Conservation (phyloP, 257 asterid genomes). For the Prunella vulgaris region DNA sequence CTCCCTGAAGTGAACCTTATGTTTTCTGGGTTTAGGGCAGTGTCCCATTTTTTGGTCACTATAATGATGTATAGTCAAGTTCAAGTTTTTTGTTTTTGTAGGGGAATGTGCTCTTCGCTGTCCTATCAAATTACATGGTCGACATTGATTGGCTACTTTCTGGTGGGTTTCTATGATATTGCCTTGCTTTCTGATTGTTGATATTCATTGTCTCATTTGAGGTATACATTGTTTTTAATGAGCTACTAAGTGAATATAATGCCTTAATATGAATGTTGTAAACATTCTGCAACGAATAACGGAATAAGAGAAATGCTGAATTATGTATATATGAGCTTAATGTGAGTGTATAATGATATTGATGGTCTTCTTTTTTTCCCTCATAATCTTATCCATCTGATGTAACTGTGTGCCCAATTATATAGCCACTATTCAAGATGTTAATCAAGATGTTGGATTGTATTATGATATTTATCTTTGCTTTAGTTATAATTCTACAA, state of each 20-base stretch:
- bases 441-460: neutral
- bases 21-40: conserved; percentile 1
- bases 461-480: neutral
- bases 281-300: neutral
- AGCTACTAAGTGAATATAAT: neutral
- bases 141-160: conserved; percentile 95
- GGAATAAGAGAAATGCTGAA: neutral
- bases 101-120: conserved; percentile 75
- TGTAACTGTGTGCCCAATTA: neutral
- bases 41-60: conserved; percentile 4
- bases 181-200: neutral
- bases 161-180: conserved; percentile 41
- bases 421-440: neutral
- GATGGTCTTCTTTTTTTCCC: neutral
- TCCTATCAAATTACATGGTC: conserved; percentile 94
- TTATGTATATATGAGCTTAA: conserved; percentile 16
- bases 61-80: neutral
- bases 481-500: neutral
- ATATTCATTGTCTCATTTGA: conserved; percentile 6
- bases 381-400: neutral
- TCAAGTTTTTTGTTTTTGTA: conserved; percentile 25
- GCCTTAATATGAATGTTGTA: neutral
- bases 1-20: conserved; percentile 1
- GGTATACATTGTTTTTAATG: neutral
- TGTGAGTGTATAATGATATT: conserved; percentile 4